Base-by-base conservation (phyloP, 2,329 filamentous ascomycete species). In the Ilyonectria destructans region DNA sequence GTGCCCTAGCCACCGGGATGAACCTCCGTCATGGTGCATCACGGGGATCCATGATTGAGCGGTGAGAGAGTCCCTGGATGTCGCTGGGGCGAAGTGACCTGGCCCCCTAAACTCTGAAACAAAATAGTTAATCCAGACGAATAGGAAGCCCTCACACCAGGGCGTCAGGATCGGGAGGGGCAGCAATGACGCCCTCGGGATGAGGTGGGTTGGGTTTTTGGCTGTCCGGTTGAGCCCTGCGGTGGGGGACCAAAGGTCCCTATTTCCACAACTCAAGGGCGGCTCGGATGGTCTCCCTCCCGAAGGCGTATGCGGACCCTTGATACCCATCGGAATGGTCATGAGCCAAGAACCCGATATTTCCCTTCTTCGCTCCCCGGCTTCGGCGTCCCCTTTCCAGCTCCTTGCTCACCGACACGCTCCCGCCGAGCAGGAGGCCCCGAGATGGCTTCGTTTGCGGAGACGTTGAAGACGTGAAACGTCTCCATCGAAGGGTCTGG, bases 381-480 rank as follows among this genome's bases (percentile, higher is more conserved):
- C 10, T 40, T 4, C 1, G 37, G 6, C 12, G 13, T 23, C 23
- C 40, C 43, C 57, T 58, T 62, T 64, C 54, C 40, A 62, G 58
- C 19, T 40, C 35, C 31, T 35, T 59, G 57, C 43, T 46, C 40
- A 33, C 40, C 54, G 49, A 23, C 59, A 59, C 62, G 29, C 48
- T 65, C 21, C 67, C 56, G 58, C 58, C 59, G 45, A 26, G 19
- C 21, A 35, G 45, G 29, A 33, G 54, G 59, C 56, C 55, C 68
- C 62, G 59, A 43, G 8, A 62, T 37, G 59, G 59, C 43, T 63
- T 23, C 55, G 37, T 21, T 52, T 37, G 55, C 35, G 37, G 29
- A 46, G 57, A 67, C 65, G 71, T 69, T 75, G 61, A 46, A 54
- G 43, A 62, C 19, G 61, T 49, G 37, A 69, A 74, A 66, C 59